phyloP scores from a whole-genome alignment of 1,284 basidiomycete genomes.

The Athelia psychrophila region DNA sequence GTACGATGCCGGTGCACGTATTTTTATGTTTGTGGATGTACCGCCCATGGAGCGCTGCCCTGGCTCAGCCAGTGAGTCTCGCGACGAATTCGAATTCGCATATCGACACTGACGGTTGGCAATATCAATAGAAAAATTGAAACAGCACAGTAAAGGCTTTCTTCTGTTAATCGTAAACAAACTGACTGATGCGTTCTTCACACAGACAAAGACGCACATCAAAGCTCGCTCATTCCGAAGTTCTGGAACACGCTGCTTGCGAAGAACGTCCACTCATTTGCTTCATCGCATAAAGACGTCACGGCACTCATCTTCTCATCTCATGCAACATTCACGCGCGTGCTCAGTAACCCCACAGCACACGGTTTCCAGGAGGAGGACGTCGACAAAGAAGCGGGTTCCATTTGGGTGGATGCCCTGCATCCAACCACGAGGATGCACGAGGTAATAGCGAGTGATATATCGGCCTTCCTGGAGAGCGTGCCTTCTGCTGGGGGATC shows the following conservation, averaged over 20 bases:
- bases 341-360: slow-evolving; percentile 41
- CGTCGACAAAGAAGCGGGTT: slow-evolving; percentile 27
- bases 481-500: neutral
- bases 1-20: slow-evolving; percentile 50
- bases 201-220: no score
- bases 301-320: slow-evolving; percentile 51
- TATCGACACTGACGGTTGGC: slow-evolving; percentile 7
- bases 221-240: no score
- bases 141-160: slow-evolving; percentile 3
- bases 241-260: slow-evolving; percentile 39
- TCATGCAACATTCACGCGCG: slow-evolving; percentile 39
- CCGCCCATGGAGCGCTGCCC: slow-evolving; percentile 56
- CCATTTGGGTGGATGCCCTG: slow-evolving; percentile 51
- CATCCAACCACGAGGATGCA: slow-evolving; percentile 48
- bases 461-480: slow-evolving; percentile 34
- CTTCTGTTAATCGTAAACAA: no score
- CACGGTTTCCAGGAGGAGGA: slow-evolving; percentile 38
- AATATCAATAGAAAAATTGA: no score
- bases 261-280: slow-evolving; percentile 25
- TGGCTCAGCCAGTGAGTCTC: slow-evolving; percentile 25
- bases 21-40: slow-evolving; percentile 62
- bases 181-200: no score
- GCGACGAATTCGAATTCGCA: neutral
- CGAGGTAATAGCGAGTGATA: slow-evolving; percentile 34
- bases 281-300: slow-evolving; percentile 34